Evolutionary conservation across 1,284 basidiomycete species (phyloP).

Genomic region (Clitocybe nebularis): DNA sequence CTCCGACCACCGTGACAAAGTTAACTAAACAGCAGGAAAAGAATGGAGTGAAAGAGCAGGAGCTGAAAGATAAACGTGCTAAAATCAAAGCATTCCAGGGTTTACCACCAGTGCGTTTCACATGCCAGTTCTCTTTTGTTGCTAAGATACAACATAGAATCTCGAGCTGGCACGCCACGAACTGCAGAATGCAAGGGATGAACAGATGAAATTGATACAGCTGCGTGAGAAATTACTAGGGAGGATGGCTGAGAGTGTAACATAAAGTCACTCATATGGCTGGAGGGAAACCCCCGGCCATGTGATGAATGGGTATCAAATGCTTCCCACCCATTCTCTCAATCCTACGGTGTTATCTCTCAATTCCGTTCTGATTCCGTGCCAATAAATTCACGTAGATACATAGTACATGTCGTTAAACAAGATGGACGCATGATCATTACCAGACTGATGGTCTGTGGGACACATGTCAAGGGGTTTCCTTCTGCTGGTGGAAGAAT

Average conservation of each 20-base stretch:
- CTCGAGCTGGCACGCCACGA: conserved; percentile 42
- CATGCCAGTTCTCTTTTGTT: conserved; percentile 1
- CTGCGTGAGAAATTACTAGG: conserved; percentile 42
- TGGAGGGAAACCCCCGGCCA: not conserved
- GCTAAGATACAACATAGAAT: conserved; percentile 28
- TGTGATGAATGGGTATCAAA: not conserved
- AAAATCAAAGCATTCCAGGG: conserved; percentile 44
- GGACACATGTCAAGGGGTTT: not conserved
- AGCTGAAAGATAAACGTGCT: conserved; percentile 38
- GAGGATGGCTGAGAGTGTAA: conserved; percentile 39
- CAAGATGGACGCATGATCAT: not conserved
- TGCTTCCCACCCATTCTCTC: not conserved
- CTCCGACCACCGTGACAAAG: conserved; percentile 33
- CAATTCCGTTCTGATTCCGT: conserved; percentile 1
- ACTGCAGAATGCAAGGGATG: conserved; percentile 34
- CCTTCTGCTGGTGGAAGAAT: not conserved
- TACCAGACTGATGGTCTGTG: conserved; percentile 2
- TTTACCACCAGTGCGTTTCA: conserved; percentile 38
- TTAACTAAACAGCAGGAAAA: conserved; percentile 33
- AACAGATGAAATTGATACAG: conserved; percentile 41
- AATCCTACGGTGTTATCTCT: no score
- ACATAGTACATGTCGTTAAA: not conserved
- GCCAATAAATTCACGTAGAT: not conserved
- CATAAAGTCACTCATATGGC: conserved; percentile 9
- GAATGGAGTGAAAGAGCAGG: conserved; percentile 30